These are phyloP conservation scores for Xylaria cubensis DNA, from an alignment of 495 filamentous ascomycete species.

Conservation along the genomic window DNA sequence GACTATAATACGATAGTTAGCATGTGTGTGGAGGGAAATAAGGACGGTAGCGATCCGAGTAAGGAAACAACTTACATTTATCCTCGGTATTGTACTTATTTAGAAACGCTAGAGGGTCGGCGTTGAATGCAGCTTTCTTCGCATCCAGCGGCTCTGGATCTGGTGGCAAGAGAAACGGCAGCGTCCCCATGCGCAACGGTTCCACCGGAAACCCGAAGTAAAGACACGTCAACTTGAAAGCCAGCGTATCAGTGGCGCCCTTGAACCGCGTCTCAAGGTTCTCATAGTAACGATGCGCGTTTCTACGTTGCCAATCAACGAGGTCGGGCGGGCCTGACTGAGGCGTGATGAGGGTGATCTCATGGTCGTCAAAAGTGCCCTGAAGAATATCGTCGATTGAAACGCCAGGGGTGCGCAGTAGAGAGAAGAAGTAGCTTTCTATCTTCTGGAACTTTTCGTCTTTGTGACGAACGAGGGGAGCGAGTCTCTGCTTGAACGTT, in stretches of 20 bases:
- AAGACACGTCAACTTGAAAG: constrained; percentile 38
- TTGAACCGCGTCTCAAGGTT: constrained; percentile 36
- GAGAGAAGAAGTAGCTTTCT: constrained; percentile 32
- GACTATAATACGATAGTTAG: constrained; percentile 11
- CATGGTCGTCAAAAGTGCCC: constrained; percentile 34
- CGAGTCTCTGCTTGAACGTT: constrained; percentile 28
- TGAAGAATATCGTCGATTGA: constrained; percentile 35
- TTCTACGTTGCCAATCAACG: constrained; percentile 27
- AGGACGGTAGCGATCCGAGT: neutral
- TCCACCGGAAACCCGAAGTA: constrained; percentile 41
- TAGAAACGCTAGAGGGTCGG: constrained; percentile 31
- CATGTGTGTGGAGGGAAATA: neutral
- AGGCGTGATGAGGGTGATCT: constrained; percentile 35
- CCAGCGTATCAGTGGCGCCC: constrained; percentile 26
- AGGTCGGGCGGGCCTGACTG: constrained; percentile 27
- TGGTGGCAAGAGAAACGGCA: neutral
- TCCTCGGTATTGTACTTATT: constrained; percentile 23
- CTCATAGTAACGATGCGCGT: constrained; percentile 27
- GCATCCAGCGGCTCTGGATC: constrained; percentile 27
- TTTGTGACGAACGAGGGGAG: constrained; percentile 27
- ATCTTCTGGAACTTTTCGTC: constrained; percentile 29
- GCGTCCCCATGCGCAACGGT: constrained; percentile 31
- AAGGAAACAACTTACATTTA: constrained; percentile 21
- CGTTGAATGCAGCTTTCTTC: neutral
- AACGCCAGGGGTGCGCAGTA: constrained; percentile 26